Base-by-base conservation (phyloP, 1,284 basidiomycete species). In the Ceratorhiza oryzae-sativae region DNA sequence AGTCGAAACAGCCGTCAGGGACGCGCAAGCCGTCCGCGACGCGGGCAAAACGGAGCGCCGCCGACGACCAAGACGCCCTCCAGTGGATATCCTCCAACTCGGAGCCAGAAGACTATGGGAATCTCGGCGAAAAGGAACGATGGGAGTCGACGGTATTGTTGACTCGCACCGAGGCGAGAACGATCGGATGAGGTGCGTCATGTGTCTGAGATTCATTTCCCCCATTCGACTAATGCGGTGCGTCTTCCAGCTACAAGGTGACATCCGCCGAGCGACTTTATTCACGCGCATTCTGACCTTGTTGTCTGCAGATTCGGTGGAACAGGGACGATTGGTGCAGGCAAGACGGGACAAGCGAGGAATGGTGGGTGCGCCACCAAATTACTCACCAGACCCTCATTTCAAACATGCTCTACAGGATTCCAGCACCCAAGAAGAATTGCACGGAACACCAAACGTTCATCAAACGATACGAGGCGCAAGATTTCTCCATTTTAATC, bases 151-250 rank as follows among this genome's bases (percentile, higher is more conserved):
- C 34, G 67, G 67, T 0, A 55, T 70, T 8, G 18, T 59, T 1
- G 67, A 70, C 56, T 70, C 67, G 20, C 67, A 70, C 30, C 55
- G 55, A 27, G 67, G 67, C 27, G 67, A 70, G 56, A 70, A 70
- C 42, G 67, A 59, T 48, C 67, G 67, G 30, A 70, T 70, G 67
- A 70, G 67, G 67, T 59, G 23, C 12, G 55, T 70, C 34, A 34
- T 39, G 42, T 56, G 6, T 23, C 34, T 25, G 32, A 20, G 45
- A 32, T 23, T 8, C 25, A 42, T 15, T 15, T 18, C 2, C 13
- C 8, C 42, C 42, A 12, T 45, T 23, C 12, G 23, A 25, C 34
- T 46, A 5, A 48, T 5, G 13, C 9, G 36, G 6, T 18, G 18
- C 10, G 27, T 20, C 12, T 34, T 8, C 9, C 27, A 70, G 67